Evolutionary conservation across 257 asterid genomes (phyloP).

Genomic region (Gentiana macrophylla): DNA sequence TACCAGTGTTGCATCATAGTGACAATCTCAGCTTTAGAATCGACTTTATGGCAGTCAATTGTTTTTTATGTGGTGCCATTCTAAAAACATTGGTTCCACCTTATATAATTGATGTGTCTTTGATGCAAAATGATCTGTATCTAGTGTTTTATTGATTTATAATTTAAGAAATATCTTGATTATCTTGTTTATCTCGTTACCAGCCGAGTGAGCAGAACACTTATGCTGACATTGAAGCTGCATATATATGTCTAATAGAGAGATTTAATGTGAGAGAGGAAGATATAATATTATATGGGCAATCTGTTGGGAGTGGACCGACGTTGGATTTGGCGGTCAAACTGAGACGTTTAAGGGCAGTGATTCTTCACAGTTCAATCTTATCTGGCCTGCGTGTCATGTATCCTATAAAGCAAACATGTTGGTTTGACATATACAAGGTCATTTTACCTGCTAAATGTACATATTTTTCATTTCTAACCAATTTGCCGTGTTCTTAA

Average conservation of each 20-base stretch:
- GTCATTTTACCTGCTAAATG: conserved; percentile 14
- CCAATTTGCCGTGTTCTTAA: background rate
- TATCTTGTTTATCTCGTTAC: conserved; percentile 10
- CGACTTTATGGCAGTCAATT: too few relatives aligned
- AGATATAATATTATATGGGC: conserved; percentile 79
- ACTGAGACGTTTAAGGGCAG: conserved; percentile 70
- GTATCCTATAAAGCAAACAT: conserved; percentile 94
- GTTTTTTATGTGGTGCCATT: too few relatives aligned
- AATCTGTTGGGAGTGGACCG: conserved; percentile 97
- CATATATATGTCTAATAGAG: conserved; percentile 67
- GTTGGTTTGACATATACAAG: conserved; percentile 97
- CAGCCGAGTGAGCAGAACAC: conserved; percentile 95
- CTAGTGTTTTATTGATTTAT: too few relatives aligned
- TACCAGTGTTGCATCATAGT: too few relatives aligned
- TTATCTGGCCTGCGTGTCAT: conserved; percentile 88
- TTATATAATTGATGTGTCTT: conserved; percentile 17
- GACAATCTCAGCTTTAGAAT: too few relatives aligned
- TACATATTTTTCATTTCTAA: background rate
- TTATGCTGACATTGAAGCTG: conserved; percentile 92
- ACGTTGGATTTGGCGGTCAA: conserved; percentile 87
- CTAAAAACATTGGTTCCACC: background rate
- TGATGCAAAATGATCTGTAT: background rate
- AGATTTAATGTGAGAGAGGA: conserved; percentile 79
- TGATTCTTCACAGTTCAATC: conserved; percentile 95
- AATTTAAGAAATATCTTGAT: conserved; percentile 2